Conservation (phyloP, 78 protist genomes). For the Pelomyxa schiedti region DNA sequence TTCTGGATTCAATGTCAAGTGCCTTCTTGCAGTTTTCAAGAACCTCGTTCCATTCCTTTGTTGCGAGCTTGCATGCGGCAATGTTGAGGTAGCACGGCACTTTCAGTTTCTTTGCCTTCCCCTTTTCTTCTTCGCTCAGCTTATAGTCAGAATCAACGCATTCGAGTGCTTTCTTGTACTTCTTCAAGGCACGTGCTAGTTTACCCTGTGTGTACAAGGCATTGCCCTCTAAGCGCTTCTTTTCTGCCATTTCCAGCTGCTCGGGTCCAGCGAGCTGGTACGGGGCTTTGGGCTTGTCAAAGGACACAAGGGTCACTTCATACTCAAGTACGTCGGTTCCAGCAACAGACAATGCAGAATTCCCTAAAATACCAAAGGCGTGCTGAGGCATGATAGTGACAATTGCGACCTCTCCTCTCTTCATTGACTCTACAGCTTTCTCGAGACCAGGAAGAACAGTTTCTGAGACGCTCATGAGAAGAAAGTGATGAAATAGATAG, state of each 20-base stretch:
- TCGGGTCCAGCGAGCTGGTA: neutral
- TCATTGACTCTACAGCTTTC: neutral
- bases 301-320: neutral
- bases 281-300: neutral
- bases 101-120: neutral
- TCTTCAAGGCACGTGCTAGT: neutral
- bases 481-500: neutral
- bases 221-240: constrained; percentile 1
- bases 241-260: neutral
- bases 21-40: constrained; percentile 14
- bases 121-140: constrained; percentile 2
- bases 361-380: neutral
- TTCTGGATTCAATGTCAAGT: constrained; percentile 23
- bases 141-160: neutral
- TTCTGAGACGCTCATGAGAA: neutral
- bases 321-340: neutral
- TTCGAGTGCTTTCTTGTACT: constrained; percentile 6
- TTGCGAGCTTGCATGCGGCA: constrained; percentile 1
- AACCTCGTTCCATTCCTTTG: neutral
- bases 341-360: neutral
- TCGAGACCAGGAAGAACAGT: neutral
- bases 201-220: neutral
- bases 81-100: constrained; percentile 19
- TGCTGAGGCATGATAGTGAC: neutral
- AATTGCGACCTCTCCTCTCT: neutral